Base-by-base conservation (phyloP, 2,329 filamentous ascomycete species). In the Hirsutella minnesotensis region DNA sequence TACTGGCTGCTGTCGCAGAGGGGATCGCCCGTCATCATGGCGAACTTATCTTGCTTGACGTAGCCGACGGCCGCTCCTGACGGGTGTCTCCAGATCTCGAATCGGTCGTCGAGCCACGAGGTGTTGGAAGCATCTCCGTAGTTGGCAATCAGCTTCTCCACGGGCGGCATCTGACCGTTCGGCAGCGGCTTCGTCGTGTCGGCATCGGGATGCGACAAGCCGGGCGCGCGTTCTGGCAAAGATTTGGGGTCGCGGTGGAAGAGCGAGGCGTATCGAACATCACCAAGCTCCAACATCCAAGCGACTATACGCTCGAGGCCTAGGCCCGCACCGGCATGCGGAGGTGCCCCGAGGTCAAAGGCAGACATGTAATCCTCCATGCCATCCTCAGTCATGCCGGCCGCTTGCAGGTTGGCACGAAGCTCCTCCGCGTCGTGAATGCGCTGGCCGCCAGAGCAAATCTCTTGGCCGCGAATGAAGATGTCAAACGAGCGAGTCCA, bases 121-220 rank as follows among this genome's bases (percentile, higher is more conserved):
- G 89, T 95, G 56, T 94, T 94, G 39, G 87, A 88, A 2, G 89
- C 87, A 61, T 95, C 89, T 48, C 89, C 89, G 53, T 95, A 95
- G 62, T 95, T 95, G 56, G 87, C 87, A 59, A 95, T 88, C 35
- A 95, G 79, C 57, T 94, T 83, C 58, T 89, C 86, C 5, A 95
- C 60, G 0, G 86, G 73, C 41, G 88, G 88, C 42, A 83, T 68
- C 40, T 80, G 70, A 56, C 67, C 70, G 44, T 63, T 70, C 51
- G 63, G 51, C 10, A 63, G 63, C 38, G 59, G 57, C 50, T 66
- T 64, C 12, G 65, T 73, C 0, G 89, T 95, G 56, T 88, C 88
- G 7, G 88, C 84, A 51, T 94, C 86, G 3, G 87, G 86, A 58
- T 95, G 88, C 3, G 86, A 79, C n/a, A 95, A 70, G 43, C 76